Base-by-base conservation (phyloP, 2,329 filamentous ascomycete species). In the Emergomyces africanus region DNA sequence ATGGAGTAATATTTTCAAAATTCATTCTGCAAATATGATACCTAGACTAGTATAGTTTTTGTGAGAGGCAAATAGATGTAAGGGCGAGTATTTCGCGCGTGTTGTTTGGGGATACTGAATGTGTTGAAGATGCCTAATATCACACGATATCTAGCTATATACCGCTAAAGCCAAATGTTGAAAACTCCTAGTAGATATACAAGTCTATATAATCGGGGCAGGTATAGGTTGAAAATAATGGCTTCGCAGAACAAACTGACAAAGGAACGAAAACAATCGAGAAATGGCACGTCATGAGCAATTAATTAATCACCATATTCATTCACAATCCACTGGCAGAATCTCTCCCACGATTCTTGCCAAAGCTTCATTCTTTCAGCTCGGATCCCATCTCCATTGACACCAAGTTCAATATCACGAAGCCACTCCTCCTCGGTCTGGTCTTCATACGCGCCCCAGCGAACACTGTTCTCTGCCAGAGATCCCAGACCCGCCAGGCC, bases 381-480 rank as follows among this genome's bases (percentile, higher is more conserved):
- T 70, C 94, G 87, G 57, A 87, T 65, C 0, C 89, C 84, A 54
- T 78, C 77, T 1, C 90, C 91, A 62, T 87, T 76, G 49, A 85
- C 85, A 0, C 89, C 91, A 63, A 87, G 83, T 60, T 83, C 85
- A 63, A 96, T 80, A 59, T 84, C 88, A 58, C 82, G 79, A 25
- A 79, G 72, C 90, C 91, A 96, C 51, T 86, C 83, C 8, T 83
- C 81, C 12, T 81, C 72, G 23, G 74, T 80, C 70, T 90, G 84
- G 65, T 96, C 90, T 69, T 95, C 90, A 66, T 91, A 95, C 25
- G 86, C 87, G 9, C 90, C 87, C 89, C 90, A 97, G 46, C 89
- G 81, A 50, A 97, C 84, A 64, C 89, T 95, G 69, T 96, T 97
- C 78, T 97, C 90, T 0, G 90, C 92, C 66, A 99, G 79, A 60